phyloP scores from a whole-genome alignment of 768 basidiomycete genomes.

The Leccinum rimulosum region DNA sequence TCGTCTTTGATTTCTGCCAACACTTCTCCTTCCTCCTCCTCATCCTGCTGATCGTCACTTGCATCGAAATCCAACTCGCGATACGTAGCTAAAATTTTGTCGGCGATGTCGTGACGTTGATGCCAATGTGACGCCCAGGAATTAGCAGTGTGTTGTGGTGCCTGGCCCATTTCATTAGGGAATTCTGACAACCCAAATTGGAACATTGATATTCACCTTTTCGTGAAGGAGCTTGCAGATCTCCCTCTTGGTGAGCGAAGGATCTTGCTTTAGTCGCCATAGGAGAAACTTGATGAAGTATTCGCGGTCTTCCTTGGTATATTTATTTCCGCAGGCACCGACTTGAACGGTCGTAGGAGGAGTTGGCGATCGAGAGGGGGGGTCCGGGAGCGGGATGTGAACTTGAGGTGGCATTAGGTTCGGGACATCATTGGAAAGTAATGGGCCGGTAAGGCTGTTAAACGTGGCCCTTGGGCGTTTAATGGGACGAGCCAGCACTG shows the following conservation, averaged over 20 bases:
- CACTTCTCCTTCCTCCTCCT: constrained; percentile 29
- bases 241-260: constrained; percentile 50
- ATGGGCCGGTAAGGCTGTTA: constrained; percentile 56
- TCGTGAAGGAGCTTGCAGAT: constrained; percentile 53
- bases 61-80: constrained; percentile 36
- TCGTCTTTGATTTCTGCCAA: constrained; percentile 24
- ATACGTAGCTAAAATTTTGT: constrained; percentile 50
- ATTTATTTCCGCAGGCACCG: constrained; percentile 54
- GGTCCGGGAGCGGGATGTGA: constrained; percentile 55
- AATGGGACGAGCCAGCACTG: constrained; percentile 23
- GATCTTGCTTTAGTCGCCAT: constrained; percentile 58
- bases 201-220: constrained; percentile 38
- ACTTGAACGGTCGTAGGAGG: constrained; percentile 54
- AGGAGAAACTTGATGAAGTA: constrained; percentile 66
- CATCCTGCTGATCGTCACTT: constrained; percentile 36
- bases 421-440: constrained; percentile 34
- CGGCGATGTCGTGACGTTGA: constrained; percentile 60
- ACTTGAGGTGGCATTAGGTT: constrained; percentile 61
- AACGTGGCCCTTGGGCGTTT: constrained; percentile 43
- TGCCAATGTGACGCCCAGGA: constrained; percentile 74
- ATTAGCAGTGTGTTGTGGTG: constrained; percentile 59
- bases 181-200: background rate
- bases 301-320: constrained; percentile 62
- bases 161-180: constrained; percentile 37
- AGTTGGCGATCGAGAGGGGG: constrained; percentile 67